These are phyloP conservation scores for Quercus wislizeni DNA, from an alignment of 306 rosid genomes.

Conservation along the genomic window DNA sequence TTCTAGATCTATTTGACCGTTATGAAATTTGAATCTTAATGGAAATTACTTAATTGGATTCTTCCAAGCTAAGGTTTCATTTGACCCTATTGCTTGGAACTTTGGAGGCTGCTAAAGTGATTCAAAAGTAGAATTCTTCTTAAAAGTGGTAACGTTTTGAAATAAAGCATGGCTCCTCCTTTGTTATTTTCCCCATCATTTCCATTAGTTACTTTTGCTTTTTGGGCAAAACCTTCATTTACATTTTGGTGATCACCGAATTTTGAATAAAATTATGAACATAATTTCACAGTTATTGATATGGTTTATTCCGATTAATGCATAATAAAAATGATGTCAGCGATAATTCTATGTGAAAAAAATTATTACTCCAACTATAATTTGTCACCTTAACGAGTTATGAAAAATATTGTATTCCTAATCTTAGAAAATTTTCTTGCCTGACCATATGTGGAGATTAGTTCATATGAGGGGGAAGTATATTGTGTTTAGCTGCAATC, in stretches of 20 bases:
- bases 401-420: no score
- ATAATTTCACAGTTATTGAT: no score
- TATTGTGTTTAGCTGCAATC: neutral
- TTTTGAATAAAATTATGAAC: neutral
- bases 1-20: neutral
- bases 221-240: neutral
- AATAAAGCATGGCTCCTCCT: neutral
- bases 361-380: no score
- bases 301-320: no score
- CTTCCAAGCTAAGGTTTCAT: no score
- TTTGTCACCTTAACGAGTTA: no score
- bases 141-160: neutral
- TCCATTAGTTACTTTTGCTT: neutral
- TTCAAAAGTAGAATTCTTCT: neutral
- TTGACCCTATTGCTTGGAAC: no score
- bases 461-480: neutral
- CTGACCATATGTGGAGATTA: neutral
- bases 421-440: neutral
- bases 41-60: neutral
- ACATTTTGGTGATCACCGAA: neutral
- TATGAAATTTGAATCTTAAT: neutral
- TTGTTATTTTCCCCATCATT: neutral
- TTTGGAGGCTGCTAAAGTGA: no score
- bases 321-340: no score
- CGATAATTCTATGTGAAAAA: no score